Evolutionary conservation across 345 rosid genomes (phyloP), one percentile per base, ranked within the genome.

Genomic region (Euphorbia tirucalli): DNA sequence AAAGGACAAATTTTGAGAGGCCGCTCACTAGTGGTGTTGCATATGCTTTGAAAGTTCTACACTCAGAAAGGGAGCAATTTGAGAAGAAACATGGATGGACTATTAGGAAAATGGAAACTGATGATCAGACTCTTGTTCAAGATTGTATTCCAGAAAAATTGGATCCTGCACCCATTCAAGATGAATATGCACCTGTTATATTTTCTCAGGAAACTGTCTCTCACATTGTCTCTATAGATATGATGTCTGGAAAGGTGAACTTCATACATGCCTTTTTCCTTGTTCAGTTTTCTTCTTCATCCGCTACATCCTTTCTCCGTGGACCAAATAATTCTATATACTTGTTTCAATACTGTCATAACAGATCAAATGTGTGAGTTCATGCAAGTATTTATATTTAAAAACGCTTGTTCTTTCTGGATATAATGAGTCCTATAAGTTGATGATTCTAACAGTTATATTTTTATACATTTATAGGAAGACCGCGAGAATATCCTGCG

Each of bases 1-100:
- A 94, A 82, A 90, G 96, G 83, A 94, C 99, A 31, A 83, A 87
- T 78, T 94, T 94, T 75, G 99, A 94, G 77, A 92, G 99, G 81
- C 99, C 99, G 28, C 96, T 94, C 71, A 94, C 99, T 0, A 94
- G 99, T 79, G 99, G 99, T 55, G 99, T 94, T 74, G 96, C 99
- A 44, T 94, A 94, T 82, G 99, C 99, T 79, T 79, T 90, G 80
- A 94, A 89, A 89, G 97, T 94, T 74, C 77, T 75, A 74, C 97
- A 94, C 79, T 87, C 91, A 15, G 85, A 87, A 77, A 94, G 97
- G 76, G 87, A 85, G 78, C 86, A 85, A 19, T 90, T 95, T 79
- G 99, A 95, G 83, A 88, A 85, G 74, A 85, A 76, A 77, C 93
- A 84, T 69, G 86, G 86, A 55, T 90, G 96, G 95, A 77, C 79